Evolutionary conservation across 2,329 filamentous ascomycete species (phyloP).

Genomic region (Lecanicillium sp.): DNA sequence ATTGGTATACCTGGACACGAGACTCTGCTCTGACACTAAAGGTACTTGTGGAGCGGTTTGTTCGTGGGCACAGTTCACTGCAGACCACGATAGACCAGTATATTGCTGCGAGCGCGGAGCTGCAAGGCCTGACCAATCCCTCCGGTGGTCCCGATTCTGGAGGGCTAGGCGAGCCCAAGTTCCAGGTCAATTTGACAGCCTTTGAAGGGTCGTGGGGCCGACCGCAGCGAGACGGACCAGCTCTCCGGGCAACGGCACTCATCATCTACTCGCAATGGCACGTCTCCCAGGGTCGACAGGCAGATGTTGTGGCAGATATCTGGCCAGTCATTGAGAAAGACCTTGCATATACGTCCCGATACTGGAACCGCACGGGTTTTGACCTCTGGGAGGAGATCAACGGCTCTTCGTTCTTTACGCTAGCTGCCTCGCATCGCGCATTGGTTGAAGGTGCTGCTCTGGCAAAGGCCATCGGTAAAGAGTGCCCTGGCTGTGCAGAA

Average conservation of each 20-base stretch:
- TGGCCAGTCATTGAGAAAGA: constrained; percentile 75
- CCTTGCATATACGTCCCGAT: constrained; percentile 64
- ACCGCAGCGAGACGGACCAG: constrained; percentile 72
- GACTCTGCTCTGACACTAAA: constrained; percentile 67
- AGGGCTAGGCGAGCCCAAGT: constrained; percentile 67
- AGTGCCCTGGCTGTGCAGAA: constrained; percentile 51
- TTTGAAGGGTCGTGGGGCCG: constrained; percentile 67
- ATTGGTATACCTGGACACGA: constrained; percentile 73
- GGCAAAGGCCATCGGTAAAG: constrained; percentile 53
- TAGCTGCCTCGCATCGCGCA: constrained; percentile 59
- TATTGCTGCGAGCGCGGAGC: constrained; percentile 55
- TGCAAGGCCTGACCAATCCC: constrained; percentile 62
- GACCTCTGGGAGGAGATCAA: constrained; percentile 80
- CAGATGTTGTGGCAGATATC: constrained; percentile 45
- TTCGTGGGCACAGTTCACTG: constrained; percentile 40
- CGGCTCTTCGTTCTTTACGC: constrained; percentile 73
- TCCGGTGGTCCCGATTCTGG: constrained; percentile 50
- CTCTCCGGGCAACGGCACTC: constrained; percentile 66
- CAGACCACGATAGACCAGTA: constrained; percentile 59
- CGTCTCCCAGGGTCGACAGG: constrained; percentile 55
- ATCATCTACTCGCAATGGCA: constrained; percentile 68
- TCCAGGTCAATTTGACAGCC: constrained; percentile 52
- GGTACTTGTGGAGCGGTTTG: constrained; percentile 6
- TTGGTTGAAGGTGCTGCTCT: constrained; percentile 61
- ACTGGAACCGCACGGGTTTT: constrained; percentile 59